Conservation (phyloP, 352 stramenopile genomes). For the Phytopythium ostracodes region DNA sequence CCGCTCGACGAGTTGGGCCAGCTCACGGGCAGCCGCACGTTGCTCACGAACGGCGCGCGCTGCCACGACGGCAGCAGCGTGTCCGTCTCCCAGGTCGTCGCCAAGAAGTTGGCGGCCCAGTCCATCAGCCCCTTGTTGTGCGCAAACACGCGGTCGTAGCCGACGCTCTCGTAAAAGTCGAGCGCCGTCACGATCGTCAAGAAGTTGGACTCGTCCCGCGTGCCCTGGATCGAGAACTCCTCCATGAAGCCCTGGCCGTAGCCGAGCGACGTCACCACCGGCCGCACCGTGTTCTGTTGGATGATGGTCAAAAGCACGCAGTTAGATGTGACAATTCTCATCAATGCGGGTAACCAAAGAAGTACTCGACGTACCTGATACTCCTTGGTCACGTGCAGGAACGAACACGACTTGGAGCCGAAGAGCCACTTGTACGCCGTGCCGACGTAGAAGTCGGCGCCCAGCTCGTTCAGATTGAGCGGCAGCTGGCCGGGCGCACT, state of each 20-base stretch:
- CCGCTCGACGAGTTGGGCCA: slow-evolving; percentile 46
- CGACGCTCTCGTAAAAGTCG: slow-evolving; percentile 83
- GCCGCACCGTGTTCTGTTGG: slow-evolving; percentile 53
- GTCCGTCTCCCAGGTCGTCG: slow-evolving; percentile 70
- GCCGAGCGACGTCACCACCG: slow-evolving; percentile 76
- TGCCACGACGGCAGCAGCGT: slow-evolving; percentile 70
- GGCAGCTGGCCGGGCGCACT: slow-evolving; percentile 70
- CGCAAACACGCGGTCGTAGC: slow-evolving; percentile 62
- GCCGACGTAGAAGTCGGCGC: slow-evolving; percentile 82
- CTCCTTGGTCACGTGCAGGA: slow-evolving; percentile 80
- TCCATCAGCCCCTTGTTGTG: slow-evolving; percentile 86
- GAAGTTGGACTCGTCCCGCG: slow-evolving; percentile 80
- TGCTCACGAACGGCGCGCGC: slow-evolving; percentile 76
- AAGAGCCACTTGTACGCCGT: slow-evolving; percentile 86
- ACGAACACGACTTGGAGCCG: slow-evolving; percentile 81
- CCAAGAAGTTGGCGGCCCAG: slow-evolving; percentile 74
- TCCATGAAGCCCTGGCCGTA: slow-evolving; percentile 81
- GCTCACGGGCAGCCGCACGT: slow-evolving; percentile 67
- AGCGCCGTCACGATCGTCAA: slow-evolving; percentile 76
- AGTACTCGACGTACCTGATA: slow-evolving; percentile 29
- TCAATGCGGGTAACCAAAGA: not conserved
- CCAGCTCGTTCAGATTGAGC: slow-evolving; percentile 60
- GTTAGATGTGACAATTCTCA: not conserved
- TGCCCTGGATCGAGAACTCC: slow-evolving; percentile 83
- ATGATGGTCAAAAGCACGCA: not conserved